Conservation (phyloP, 2,329 filamentous ascomycete species). For the Capronia coronata region DNA sequence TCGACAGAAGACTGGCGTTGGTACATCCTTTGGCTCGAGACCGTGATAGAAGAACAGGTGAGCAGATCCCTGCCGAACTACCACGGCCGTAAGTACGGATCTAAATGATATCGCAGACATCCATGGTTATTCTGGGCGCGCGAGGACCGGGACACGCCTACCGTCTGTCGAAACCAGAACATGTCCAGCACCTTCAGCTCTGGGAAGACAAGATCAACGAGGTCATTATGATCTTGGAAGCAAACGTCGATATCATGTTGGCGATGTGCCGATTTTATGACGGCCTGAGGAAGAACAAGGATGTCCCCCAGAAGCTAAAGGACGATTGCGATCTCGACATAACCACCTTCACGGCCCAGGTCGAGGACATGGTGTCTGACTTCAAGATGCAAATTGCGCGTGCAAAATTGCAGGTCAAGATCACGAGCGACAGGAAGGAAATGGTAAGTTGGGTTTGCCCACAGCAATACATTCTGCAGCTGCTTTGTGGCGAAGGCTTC, state of each 20-base stretch:
- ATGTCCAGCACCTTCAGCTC: conserved; percentile 36
- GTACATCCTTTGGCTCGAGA: conserved; percentile 31
- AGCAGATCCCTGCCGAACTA: neutral
- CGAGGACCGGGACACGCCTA: conserved; percentile 8
- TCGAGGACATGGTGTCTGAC: conserved; percentile 35
- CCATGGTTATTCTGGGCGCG: conserved; percentile 25
- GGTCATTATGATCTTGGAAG: conserved; percentile 30
- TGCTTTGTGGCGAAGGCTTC: conserved; percentile 16
- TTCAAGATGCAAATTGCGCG: conserved; percentile 35
- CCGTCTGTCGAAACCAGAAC: conserved; percentile 23
- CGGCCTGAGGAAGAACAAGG: conserved; percentile 33
- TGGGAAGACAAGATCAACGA: conserved; percentile 38
- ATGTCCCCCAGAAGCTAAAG: conserved; percentile 33
- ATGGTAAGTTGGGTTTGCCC: conserved; percentile 14
- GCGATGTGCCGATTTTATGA: conserved; percentile 27
- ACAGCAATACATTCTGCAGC: conserved; percentile 4
- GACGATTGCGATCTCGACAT: conserved; percentile 24
- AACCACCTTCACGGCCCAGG: conserved; percentile 28
- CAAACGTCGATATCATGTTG: conserved; percentile 33
- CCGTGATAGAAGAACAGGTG: neutral
- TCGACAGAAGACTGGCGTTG: conserved; percentile 40
- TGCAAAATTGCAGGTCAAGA: conserved; percentile 33
- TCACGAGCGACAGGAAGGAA: conserved; percentile 35
- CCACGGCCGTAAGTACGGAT: too few relatives aligned
- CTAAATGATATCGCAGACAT: conserved; percentile 14